A percentile compares a stretch with the other conserved stretches of the same genome.
Evolutionary conservation across 83 land plant genomes (phyloP).

Genomic region (Picea engelmannii): DNA sequence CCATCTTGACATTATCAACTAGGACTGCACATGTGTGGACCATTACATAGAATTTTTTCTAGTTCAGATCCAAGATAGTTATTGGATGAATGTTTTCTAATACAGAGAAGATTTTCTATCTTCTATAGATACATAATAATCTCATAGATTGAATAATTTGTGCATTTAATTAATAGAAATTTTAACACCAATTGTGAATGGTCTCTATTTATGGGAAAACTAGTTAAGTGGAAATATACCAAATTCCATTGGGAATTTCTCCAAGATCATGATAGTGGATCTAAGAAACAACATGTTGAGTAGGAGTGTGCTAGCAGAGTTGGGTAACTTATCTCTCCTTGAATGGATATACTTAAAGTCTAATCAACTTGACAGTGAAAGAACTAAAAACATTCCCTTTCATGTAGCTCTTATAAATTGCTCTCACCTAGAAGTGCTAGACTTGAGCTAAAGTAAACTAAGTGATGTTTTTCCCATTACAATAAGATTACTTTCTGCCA

Average conservation of each 20-base stretch:
- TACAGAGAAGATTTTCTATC: no score
- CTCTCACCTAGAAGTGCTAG: no score
- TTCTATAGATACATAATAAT: no score
- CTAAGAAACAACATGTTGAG: not conserved
- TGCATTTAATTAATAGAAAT: no score
- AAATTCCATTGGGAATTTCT: not conserved
- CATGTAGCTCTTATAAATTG: not conserved
- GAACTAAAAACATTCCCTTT: not conserved
- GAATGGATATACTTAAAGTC: accelerated
- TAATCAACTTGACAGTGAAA: not conserved
- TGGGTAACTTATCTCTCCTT: not conserved
- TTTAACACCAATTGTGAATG: not conserved
- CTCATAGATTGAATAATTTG: no score
- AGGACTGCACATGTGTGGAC: no score
- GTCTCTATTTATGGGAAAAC: not conserved
- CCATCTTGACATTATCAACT: no score
- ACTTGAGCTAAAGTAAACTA: not conserved
- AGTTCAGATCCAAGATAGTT: no score
- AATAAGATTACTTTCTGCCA: not conserved
- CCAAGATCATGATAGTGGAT: not conserved
- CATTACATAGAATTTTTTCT: no score
- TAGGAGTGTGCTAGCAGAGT: not conserved
- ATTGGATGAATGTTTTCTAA: no score
- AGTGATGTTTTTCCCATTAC: not conserved
- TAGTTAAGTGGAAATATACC: not conserved